Evolutionary conservation across 345 rosid genomes (phyloP).

Genomic region (Eucalyptus shirleyi): DNA sequence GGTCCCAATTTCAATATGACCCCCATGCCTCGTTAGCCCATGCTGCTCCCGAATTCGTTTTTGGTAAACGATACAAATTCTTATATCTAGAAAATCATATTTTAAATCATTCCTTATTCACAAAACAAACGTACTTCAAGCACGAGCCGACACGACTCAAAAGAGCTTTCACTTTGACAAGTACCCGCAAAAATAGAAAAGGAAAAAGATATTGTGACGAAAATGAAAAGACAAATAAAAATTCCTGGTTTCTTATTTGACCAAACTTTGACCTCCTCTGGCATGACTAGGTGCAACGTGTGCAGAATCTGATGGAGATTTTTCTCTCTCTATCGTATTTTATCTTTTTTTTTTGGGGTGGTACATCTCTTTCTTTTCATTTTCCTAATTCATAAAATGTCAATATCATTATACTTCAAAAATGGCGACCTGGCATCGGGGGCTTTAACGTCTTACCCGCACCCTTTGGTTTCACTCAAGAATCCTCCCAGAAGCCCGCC

Average conservation of each 20-base stretch:
- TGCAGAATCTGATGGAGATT: not conserved
- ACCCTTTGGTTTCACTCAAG: not conserved
- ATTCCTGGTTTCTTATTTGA: not conserved
- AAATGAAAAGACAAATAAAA: not conserved
- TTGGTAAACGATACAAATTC: not conserved
- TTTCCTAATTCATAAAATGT: not conserved
- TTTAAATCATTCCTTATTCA: not conserved
- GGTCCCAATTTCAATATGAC: no score
- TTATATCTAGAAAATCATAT: not conserved
- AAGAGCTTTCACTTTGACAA: not conserved
- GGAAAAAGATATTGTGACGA: not conserved
- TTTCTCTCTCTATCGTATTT: not conserved
- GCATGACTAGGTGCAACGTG: not conserved
- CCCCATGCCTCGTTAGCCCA: no score
- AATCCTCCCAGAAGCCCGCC: not conserved
- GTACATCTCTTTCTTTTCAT: not conserved
- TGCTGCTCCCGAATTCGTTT: no score
- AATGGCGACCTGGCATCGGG: not conserved
- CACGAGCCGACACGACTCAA: not conserved
- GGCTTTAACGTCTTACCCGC: not conserved
- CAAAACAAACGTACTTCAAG: rapidly evolving
- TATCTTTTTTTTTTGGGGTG: not conserved
- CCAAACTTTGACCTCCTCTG: not conserved
- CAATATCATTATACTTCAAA: not conserved
- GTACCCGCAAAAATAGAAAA: not conserved